Evolutionary conservation across 2,329 filamentous ascomycete genomes (phyloP), one percentile per base, ranked within the genome.

Genomic region (Aotearoamyces nothofagi): DNA sequence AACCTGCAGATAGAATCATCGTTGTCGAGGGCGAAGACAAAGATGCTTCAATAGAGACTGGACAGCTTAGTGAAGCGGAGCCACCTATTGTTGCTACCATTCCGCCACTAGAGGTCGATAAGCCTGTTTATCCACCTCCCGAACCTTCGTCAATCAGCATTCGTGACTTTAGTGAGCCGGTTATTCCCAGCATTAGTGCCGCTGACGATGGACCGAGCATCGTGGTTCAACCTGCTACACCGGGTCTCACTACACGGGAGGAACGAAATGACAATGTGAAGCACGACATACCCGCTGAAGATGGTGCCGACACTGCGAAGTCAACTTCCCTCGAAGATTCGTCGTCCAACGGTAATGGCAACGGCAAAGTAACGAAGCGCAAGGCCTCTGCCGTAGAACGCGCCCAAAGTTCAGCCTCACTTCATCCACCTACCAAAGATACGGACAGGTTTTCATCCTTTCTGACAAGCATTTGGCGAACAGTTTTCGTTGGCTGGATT

Each of bases 401-500:
- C 33, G 38, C 44, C 12, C 27, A 39, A 11, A 49, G 44, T n/a
- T 43, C 45, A 8, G 41, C 22, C 11, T 47, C 46, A 2, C 36
- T 46, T 20, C 40, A 39, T 26, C 44, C 36, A 22, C 15, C 26
- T 37, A 23, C 34, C 30, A 17, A 33, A 30, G 6, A 39, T 9
- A 26, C 15, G 15, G 22, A 30, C 17, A 24, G 31, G 4, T 35
- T 38, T 13, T 27, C 30, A 13, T 39, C 36, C 24, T 24, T 40
- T 15, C 33, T 52, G 24, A 44, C 43, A 28, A 41, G 38, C 15
- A 48, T 52, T 37, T 52, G 43, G 38, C 41, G 42, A 29, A 33
- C 49, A 11, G 36, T 52, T 11, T 49, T 51, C 26, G 42, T 52
- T 14, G 45, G 49, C 17, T 53, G 49, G 50, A 47, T 53, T 26